Evolutionary conservation across 2,329 filamentous ascomycete genomes (phyloP).

Genomic region (Pseudocercospora cruenta): DNA sequence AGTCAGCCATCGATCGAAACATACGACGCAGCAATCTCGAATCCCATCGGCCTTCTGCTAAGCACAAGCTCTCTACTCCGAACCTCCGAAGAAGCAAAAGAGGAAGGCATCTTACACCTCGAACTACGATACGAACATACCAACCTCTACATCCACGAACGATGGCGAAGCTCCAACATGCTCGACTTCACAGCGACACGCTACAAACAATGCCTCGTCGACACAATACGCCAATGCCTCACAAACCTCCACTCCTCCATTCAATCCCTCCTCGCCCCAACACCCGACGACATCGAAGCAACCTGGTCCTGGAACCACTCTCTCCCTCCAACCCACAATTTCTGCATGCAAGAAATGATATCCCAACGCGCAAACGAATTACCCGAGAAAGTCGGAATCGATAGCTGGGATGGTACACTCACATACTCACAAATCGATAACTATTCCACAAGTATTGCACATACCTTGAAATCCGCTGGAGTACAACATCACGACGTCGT

Average conservation of each 20-base stretch:
- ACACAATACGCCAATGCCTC: not conserved
- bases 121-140: not conserved
- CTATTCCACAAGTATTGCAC: constrained; percentile 4
- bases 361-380: constrained; percentile 10
- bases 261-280: not conserved
- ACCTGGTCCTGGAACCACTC: constrained; percentile 24
- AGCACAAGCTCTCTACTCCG: constrained; percentile 2
- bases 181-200: constrained; percentile 1
- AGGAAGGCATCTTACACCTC: constrained; percentile 1
- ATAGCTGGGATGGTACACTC: constrained; percentile 10
- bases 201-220: not conserved
- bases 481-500: constrained; percentile 23
- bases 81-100: constrained; percentile 6
- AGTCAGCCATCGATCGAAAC: not conserved
- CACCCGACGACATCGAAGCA: constrained; percentile 16
- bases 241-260: not conserved
- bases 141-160: not conserved
- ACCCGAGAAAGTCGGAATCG: constrained; percentile 19
- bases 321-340: constrained; percentile 21
- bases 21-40: not conserved
- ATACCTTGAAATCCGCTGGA: not conserved
- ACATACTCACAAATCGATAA: constrained; percentile 12
- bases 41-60: not conserved
- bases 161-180: not conserved
- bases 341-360: constrained; percentile 22